phyloP scores from a whole-genome alignment of 2,329 filamentous ascomycete genomes.

The Fusarium pininemorale region DNA sequence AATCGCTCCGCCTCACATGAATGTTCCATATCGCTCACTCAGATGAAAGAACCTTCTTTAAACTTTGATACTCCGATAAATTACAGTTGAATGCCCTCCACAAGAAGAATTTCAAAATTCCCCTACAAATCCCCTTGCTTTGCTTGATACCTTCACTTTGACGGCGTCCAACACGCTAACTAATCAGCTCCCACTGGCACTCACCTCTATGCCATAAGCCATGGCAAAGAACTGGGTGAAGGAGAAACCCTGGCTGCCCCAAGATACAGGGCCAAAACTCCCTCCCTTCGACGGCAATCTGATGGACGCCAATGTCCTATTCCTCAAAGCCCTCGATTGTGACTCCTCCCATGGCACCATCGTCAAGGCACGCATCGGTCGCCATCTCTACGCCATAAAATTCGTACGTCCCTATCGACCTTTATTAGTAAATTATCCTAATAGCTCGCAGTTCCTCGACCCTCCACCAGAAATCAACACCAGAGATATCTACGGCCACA shows the following conservation, averaged over 20 bases:
- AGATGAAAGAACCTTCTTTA: background rate
- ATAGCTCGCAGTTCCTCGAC: rapidly evolving
- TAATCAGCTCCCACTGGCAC: background rate
- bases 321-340: background rate
- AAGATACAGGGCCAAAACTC: background rate
- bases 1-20: no score
- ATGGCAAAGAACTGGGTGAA: background rate
- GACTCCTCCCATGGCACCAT: background rate
- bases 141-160: background rate
- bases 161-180: background rate
- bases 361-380: background rate
- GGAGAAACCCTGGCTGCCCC: background rate
- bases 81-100: background rate
- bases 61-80: background rate
- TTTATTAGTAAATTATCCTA: background rate
- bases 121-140: no score
- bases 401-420: background rate
- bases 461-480: background rate
- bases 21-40: background rate
- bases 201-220: background rate
- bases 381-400: background rate
- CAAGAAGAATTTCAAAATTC: rapidly evolving
- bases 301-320: background rate
- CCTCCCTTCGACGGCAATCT: background rate
- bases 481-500: background rate